phyloP scores from a whole-genome alignment of 2,329 filamentous ascomycete species.

The Curvularia lunata region DNA sequence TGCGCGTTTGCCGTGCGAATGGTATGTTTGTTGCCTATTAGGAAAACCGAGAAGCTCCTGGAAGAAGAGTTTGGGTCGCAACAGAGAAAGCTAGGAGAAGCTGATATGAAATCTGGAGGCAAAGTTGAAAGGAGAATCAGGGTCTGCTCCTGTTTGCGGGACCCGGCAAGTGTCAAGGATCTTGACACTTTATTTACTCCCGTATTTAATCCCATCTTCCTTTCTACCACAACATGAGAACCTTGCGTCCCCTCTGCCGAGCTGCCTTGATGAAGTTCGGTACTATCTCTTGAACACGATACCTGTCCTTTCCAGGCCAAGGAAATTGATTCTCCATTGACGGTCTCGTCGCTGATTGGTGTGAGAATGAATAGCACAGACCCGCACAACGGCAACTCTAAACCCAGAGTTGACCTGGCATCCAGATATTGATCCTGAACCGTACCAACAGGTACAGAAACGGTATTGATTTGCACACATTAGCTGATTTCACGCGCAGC shows the following conservation, averaged over 20 bases:
- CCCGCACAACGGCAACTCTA: not conserved
- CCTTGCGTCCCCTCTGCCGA: not conserved
- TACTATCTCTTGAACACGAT: not conserved
- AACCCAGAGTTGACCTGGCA: not conserved
- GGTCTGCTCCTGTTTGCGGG: too few relatives aligned
- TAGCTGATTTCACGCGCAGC: not conserved
- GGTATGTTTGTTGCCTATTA: not conserved
- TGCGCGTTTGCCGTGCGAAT: not conserved
- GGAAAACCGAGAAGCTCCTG: not conserved
- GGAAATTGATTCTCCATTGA: not conserved
- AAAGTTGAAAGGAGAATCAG: not conserved
- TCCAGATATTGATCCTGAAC: not conserved
- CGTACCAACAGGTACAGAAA: too few relatives aligned
- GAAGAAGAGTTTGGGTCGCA: not conserved
- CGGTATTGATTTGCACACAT: not conserved
- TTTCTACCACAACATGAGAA: not conserved
- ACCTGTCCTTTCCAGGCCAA: too few relatives aligned
- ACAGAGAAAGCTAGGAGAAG: not conserved
- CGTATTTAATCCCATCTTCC: too few relatives aligned
- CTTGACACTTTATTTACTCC: not conserved
- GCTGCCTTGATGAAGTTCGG: not conserved
- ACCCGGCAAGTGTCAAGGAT: not conserved
- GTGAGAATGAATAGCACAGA: not conserved
- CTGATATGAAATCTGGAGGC: not conserved
- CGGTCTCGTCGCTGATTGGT: not conserved